Evolutionary conservation across 176 grass and related monocot genomes (phyloP).

Genomic region (Lolium rigidum): DNA sequence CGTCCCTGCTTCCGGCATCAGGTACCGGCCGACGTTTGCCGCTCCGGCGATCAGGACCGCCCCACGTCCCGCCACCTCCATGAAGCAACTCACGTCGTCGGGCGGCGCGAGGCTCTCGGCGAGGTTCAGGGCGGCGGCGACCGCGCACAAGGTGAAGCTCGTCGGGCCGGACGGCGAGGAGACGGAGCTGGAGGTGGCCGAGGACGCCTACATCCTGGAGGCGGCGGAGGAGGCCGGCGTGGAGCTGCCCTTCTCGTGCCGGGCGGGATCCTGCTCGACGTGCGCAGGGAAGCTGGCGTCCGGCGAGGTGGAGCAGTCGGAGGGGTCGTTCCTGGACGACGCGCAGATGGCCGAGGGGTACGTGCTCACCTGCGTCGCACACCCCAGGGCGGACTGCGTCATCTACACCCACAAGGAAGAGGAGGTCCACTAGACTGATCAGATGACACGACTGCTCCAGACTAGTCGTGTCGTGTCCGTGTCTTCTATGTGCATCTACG

Average conservation of each 20-base stretch:
- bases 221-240: conserved; percentile 62
- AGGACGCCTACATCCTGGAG: conserved; percentile 79
- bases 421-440: conserved; percentile 57
- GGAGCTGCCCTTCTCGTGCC: conserved; percentile 87
- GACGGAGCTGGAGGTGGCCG: conserved; percentile 68
- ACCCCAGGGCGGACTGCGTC: conserved; percentile 65
- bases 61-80: neutral
- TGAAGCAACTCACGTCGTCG: neutral
- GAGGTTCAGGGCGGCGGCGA: conserved; percentile 43
- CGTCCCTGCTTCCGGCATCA: neutral
- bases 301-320: conserved; percentile 80
- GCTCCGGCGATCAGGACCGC: conserved; percentile 7
- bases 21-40: neutral
- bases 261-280: conserved; percentile 70
- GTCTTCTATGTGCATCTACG: too few species aligned
- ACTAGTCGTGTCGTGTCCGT: neutral
- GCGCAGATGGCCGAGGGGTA: conserved; percentile 59
- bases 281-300: conserved; percentile 66
- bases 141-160: conserved; percentile 78
- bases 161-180: conserved; percentile 55
- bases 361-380: conserved; percentile 70
- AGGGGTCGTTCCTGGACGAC: conserved; percentile 83
- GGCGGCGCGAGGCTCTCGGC: neutral
- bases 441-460: neutral
- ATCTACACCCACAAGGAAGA: conserved; percentile 84